Evolutionary conservation across 306 rosid genomes (phyloP).

Genomic region (Vicia sativa): DNA sequence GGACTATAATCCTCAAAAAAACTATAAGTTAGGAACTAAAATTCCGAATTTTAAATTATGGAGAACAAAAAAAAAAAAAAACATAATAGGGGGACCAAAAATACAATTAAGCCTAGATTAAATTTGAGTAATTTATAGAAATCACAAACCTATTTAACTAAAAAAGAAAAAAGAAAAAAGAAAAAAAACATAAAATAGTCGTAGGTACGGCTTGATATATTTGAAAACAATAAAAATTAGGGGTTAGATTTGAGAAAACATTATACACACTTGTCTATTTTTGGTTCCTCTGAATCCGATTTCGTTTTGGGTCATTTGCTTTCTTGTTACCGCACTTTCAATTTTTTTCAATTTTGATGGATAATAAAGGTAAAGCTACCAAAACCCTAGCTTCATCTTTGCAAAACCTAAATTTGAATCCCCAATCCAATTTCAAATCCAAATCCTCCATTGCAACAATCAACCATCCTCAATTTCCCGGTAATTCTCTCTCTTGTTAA

Average conservation of each 20-base stretch:
- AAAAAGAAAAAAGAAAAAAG: no score
- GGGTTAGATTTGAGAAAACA: no score
- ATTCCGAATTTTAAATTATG: no score
- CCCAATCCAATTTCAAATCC: slow-evolving; percentile 45
- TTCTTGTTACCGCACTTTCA: not conserved
- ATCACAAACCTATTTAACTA: no score
- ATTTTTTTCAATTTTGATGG: slow-evolving; percentile 65
- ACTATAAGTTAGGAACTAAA: no score
- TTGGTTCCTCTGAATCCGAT: slow-evolving; percentile 6
- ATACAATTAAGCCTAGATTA: no score
- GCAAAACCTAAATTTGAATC: slow-evolving; percentile 58
- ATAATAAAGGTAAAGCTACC: slow-evolving; percentile 47
- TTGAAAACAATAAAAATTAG: not conserved
- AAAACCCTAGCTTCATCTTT: slow-evolving; percentile 46
- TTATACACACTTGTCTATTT: not conserved
- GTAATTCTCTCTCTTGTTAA: slow-evolving; percentile 33
- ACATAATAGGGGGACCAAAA: no score
- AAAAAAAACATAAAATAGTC: not conserved
- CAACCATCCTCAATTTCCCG: slow-evolving; percentile 40
- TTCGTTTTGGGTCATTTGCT: not conserved
- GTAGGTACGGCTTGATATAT: not conserved
- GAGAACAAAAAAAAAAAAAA: no score
- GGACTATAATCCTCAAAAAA: no score
- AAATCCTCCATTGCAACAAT: slow-evolving; percentile 29
- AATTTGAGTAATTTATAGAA: no score